Base-by-base conservation (phyloP, 805 yeast genomes). In the Saccharomyces cerevisiae region DNA sequence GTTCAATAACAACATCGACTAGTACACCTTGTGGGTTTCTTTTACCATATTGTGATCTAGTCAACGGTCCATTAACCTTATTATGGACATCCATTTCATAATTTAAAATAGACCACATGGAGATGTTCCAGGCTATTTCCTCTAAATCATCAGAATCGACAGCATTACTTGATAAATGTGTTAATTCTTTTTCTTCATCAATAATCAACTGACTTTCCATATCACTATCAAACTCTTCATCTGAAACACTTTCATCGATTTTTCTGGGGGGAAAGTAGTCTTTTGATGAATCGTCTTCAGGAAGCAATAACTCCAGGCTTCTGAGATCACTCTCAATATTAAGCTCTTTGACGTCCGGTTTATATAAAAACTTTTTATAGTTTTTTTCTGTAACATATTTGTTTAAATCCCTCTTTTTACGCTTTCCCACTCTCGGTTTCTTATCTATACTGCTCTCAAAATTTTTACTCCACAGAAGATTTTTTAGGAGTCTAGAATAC, bases 31-130 rank as follows among this genome's bases (percentile, higher is more conserved):
- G 66, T 41, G 66, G 60, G 29, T 71, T 66, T n/a, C 63, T 22
- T 6, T 60, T 50, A 6, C 67, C 61, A 55, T 70, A 74, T 51
- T 65, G 60, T 0, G 72, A 64, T 53, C 78, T 65, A 2, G 78
- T 75, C 3, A 73, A 51, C 9, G 43, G 43, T 17, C 43, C 22
- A 22, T 17, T 5, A 8, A 36, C 17, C 41, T 71, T 59, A 36
- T 51, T 49, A 28, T 65, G 66, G 8, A 57, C 41, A 10, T 50
- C 41, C 4, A 67, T 47, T 55, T 70, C 68, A 9, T 50, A 64
- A 57, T 48, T 64, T 51, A 55, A 53, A 24, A 60, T 65, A 41
- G 59, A 55, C 63, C 62, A 74, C 70, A 56, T 63, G 36, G 63
- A 72, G 36, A 54, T 61, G 29, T 47, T 58, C 66, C 61, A 72